Conservation (phyloP, 2,329 filamentous ascomycete genomes). For the Ophiostoma angusticollis region DNA sequence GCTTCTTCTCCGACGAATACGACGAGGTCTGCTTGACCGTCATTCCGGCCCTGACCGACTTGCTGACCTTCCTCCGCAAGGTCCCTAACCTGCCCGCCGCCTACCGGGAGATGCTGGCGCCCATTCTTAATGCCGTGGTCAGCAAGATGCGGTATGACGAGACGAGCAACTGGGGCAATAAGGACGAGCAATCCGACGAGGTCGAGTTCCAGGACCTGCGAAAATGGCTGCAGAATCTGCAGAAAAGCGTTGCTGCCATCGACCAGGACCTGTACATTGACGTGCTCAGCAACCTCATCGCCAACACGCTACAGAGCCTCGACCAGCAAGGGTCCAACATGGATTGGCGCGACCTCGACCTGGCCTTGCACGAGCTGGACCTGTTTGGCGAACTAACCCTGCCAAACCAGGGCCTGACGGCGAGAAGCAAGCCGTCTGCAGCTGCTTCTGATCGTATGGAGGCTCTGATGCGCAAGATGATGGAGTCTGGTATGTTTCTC, state of each 20-base stretch:
- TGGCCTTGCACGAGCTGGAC: constrained; percentile 91
- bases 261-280: constrained; percentile 83
- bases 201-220: constrained; percentile 93
- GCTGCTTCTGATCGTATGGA: constrained; percentile 70
- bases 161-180: constrained; percentile 82
- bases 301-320: constrained; percentile 70
- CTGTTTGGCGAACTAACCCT: constrained; percentile 91
- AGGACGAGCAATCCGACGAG: constrained; percentile 91
- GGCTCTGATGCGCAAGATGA: constrained; percentile 91
- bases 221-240: constrained; percentile 76
- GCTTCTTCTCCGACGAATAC: constrained; percentile 95
- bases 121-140: constrained; percentile 84
- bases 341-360: constrained; percentile 89
- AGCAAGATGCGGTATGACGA: constrained; percentile 97
- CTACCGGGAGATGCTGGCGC: constrained; percentile 71
- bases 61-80: constrained; percentile 82
- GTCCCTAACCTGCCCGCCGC: constrained; percentile 57
- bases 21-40: constrained; percentile 96
- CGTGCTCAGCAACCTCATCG: constrained; percentile 77
- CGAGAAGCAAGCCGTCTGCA: constrained; percentile 70
- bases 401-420: constrained; percentile 72
- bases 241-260: constrained; percentile 83
- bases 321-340: constrained; percentile 60
- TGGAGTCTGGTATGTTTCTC: constrained; percentile 61
- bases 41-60: constrained; percentile 82